Conservation (phyloP, 805 yeast species). For the Sugiyamaella americana region DNA sequence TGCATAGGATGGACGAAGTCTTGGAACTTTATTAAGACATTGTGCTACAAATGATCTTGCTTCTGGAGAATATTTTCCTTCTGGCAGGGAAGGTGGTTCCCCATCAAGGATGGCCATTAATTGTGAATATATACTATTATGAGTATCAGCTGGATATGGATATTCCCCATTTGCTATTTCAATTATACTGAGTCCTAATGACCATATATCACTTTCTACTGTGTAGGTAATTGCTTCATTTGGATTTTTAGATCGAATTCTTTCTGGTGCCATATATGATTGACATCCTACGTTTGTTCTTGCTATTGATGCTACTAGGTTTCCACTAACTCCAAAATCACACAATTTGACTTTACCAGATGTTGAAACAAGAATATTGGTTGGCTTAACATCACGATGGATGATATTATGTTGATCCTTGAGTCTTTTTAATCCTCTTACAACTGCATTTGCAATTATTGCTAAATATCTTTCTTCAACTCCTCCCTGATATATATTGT, state of each 20-base stretch:
- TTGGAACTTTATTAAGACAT: constrained; percentile 70
- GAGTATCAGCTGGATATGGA: constrained; percentile 96
- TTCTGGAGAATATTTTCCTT: constrained; percentile 54
- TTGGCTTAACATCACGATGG: constrained; percentile 95
- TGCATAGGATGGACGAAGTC: constrained; percentile 72
- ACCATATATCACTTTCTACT: constrained; percentile 95
- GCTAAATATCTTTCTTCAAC: constrained; percentile 77
- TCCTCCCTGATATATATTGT: constrained; percentile 74
- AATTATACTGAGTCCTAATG: constrained; percentile 81
- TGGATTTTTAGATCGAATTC: constrained; percentile 55
- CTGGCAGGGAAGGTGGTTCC: constrained; percentile 75
- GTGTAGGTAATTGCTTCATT: constrained; percentile 46
- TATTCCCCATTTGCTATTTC: constrained; percentile 88
- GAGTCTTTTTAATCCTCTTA: constrained; percentile 71
- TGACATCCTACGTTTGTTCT: constrained; percentile 97
- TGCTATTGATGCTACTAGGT: constrained; percentile 89
- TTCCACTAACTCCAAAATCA: constrained; percentile 96
- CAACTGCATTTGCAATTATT: constrained; percentile 70
- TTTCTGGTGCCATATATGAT: constrained; percentile 97
- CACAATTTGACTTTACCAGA: constrained; percentile 85
- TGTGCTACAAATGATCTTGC: constrained; percentile 76
- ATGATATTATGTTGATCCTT: constrained; percentile 89
- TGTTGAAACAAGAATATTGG: constrained; percentile 79
- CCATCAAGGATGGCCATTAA: constrained; percentile 96
- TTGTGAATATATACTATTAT: constrained; percentile 83